Conservation (phyloP, 192 early-diverging fungal genomes). For the Phycomyces nitens region DNA sequence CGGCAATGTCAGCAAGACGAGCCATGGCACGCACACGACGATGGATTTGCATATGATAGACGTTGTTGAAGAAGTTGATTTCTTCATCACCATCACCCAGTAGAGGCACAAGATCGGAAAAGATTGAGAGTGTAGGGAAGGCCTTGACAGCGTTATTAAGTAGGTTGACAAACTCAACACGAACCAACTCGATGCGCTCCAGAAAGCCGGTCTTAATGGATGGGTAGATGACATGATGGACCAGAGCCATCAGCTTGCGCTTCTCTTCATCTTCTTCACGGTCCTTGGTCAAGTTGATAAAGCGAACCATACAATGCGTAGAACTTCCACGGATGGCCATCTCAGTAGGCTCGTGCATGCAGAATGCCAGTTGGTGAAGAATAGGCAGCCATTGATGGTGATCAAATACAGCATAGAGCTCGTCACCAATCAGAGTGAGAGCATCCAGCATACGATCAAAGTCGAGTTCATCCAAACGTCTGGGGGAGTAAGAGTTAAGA, state of each 20-base stretch:
- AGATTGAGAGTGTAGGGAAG: conserved; percentile 55
- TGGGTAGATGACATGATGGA: conserved; percentile 66
- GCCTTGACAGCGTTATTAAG: conserved; percentile 58
- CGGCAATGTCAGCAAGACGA: conserved; percentile 60
- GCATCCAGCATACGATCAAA: conserved; percentile 80
- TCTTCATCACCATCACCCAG: conserved; percentile 81
- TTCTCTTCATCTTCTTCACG: conserved; percentile 14
- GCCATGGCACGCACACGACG: conserved; percentile 81
- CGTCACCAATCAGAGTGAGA: conserved; percentile 67
- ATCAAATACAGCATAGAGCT: conserved; percentile 61
- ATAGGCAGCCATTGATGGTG: conserved; percentile 83
- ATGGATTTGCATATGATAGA: conserved; percentile 94
- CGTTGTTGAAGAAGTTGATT: conserved; percentile 92
- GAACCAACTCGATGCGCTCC: conserved; percentile 50
- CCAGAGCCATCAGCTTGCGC: conserved; percentile 42
- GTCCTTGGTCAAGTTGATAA: conserved; percentile 56
- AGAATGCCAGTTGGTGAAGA: conserved; percentile 82
- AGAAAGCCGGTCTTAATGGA: conserved; percentile 67
- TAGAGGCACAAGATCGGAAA: conserved; percentile 62
- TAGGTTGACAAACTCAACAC: conserved; percentile 68
- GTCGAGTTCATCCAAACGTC: conserved; percentile 82
- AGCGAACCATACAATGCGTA: conserved; percentile 66
- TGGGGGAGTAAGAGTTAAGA: conserved; percentile 74
- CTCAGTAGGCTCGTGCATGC: conserved; percentile 80
- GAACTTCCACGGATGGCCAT: conserved; percentile 84